These are phyloP conservation scores for Fusarium metavorans DNA, from an alignment of 2,329 filamentous ascomycete species.

Conservation along the genomic window DNA sequence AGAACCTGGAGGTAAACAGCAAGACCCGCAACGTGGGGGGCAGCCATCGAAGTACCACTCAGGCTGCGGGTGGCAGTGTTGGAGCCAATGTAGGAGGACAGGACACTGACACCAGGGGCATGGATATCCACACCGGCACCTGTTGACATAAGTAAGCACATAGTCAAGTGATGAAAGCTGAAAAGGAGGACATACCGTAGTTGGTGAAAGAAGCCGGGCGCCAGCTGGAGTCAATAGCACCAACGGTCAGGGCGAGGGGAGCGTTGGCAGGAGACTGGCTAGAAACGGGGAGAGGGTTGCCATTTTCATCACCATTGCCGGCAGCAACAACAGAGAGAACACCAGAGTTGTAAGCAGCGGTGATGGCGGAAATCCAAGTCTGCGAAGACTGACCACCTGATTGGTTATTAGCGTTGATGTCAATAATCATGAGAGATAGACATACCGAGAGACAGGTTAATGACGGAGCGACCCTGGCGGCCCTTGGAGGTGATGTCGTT, in stretches of 20 bases:
- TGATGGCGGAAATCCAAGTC: constrained; percentile 56
- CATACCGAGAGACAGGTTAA: constrained; percentile 59
- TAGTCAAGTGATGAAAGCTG: background rate
- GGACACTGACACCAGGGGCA: constrained; percentile 55
- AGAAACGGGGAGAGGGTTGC: constrained; percentile 51
- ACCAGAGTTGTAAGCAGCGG: constrained; percentile 53
- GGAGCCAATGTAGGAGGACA: constrained; percentile 57
- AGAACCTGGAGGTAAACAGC: constrained; percentile 60
- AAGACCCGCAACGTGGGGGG: constrained; percentile 56
- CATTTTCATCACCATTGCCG: constrained; percentile 54
- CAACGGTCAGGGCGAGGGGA: constrained; percentile 62
- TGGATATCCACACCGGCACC: constrained; percentile 53
- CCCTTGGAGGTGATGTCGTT: constrained; percentile 48
- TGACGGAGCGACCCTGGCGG: constrained; percentile 47
- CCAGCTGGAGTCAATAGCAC: constrained; percentile 55
- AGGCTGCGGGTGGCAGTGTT: constrained; percentile 50
- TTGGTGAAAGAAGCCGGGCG: constrained; percentile 60
- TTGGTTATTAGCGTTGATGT: background rate
- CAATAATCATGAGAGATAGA: too few relatives aligned
- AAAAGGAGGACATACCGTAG: constrained; percentile 50
- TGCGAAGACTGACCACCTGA: constrained; percentile 47
- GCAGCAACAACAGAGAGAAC: constrained; percentile 60
- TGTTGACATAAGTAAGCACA: constrained; percentile 5
- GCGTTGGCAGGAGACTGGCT: constrained; percentile 60
- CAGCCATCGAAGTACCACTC: constrained; percentile 58